Conservation (phyloP, 2,329 filamentous ascomycete species). For the Rugonectria rugulosa region DNA sequence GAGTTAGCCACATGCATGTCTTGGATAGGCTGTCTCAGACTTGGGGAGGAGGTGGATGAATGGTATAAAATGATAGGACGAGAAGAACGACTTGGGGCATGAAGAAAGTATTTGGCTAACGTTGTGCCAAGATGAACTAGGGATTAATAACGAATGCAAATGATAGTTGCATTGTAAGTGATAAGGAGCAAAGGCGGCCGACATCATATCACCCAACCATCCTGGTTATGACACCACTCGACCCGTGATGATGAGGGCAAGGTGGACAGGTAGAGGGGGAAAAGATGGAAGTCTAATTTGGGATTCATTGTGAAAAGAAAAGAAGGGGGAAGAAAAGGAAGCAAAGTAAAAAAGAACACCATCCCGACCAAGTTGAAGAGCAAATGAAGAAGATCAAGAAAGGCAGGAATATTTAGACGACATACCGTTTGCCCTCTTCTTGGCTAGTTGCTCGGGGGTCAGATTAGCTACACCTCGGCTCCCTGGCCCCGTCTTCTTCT, state of each 20-base stretch:
- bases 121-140: not conserved
- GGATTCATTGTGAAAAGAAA: too few relatives aligned
- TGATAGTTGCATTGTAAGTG: not conserved
- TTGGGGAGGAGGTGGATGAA: not conserved
- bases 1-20: conserved; percentile 26
- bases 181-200: not conserved
- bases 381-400: not conserved
- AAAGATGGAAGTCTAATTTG: not conserved
- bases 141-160: not conserved
- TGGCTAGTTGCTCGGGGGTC: conserved; percentile 77
- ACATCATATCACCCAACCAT: not conserved
- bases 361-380: not conserved
- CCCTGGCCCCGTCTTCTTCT: conserved; percentile 53
- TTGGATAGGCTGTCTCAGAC: not conserved
- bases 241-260: not conserved
- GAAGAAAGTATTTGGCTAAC: not conserved
- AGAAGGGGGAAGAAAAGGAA: not conserved
- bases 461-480: conserved; percentile 66
- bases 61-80: not conserved
- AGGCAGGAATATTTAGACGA: conserved; percentile 16
- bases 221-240: not conserved
- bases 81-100: not conserved
- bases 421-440: conserved; percentile 67
- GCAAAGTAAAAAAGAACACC: not conserved
- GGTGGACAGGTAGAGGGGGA: not conserved